Conservation (phyloP, 371 early-diverging fungal species). For the Mucor irregularis region DNA sequence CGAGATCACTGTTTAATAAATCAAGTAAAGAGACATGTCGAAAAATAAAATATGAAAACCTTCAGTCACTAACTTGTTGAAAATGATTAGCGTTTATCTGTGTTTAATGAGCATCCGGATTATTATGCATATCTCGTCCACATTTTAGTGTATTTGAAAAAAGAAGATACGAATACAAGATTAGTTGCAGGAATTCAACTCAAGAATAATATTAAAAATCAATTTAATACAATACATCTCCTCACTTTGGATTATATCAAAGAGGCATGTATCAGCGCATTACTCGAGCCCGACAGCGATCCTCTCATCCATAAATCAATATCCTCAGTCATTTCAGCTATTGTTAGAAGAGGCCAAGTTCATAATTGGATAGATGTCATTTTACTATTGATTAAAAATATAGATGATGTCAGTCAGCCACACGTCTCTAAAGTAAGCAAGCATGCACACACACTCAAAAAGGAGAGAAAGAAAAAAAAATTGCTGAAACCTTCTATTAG, state of each 20-base stretch:
- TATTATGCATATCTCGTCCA: slow-evolving; percentile 81
- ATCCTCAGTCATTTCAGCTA: slow-evolving; percentile 69
- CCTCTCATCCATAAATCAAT: slow-evolving; percentile 28
- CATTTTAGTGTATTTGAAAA: slow-evolving; percentile 63
- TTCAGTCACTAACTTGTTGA: neutral
- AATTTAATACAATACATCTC: slow-evolving; percentile 52
- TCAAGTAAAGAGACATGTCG: slow-evolving; percentile 23
- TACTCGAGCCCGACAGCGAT: slow-evolving; percentile 61
- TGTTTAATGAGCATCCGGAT: slow-evolving; percentile 74
- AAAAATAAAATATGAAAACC: neutral
- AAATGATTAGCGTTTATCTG: slow-evolving; percentile 12
- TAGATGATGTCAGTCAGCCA: slow-evolving; percentile 58
- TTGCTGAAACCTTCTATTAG: slow-evolving; percentile 27
- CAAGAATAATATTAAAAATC: slow-evolving; percentile 71
- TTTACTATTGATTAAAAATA: slow-evolving; percentile 58
- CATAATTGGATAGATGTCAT: slow-evolving; percentile 75
- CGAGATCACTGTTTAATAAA: slow-evolving; percentile 33
- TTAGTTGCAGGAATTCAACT: slow-evolving; percentile 79
- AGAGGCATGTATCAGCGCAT: slow-evolving; percentile 52
- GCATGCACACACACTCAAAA: neutral
- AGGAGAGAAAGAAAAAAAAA: neutral
- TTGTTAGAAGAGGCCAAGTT: slow-evolving; percentile 60
- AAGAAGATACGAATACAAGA: slow-evolving; percentile 42
- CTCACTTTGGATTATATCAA: slow-evolving; percentile 69
- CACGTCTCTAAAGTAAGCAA: slow-evolving; percentile 63